Evolutionary conservation across 1,284 basidiomycete genomes (phyloP), one percentile per base, ranked within the genome.

Genomic region (Sanghuangporus sanghuang): DNA sequence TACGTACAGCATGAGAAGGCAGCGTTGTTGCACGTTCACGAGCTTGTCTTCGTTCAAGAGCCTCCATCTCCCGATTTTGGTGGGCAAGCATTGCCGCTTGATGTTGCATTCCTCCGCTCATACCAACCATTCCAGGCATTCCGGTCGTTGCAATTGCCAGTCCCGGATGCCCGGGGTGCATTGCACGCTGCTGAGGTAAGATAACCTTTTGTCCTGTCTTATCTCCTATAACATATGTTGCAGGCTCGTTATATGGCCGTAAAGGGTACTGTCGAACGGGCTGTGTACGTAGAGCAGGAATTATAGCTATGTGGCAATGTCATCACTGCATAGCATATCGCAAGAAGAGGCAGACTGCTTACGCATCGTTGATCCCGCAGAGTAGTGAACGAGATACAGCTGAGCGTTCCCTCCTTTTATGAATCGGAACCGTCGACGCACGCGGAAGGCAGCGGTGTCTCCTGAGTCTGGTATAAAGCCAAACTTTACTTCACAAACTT

Each of bases 331-430:
- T 4, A 6, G 8, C 2, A n/a, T 62, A 42, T 54, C 8, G 6
- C 23, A 8, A 57, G 35, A 4, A 49, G 35, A 27, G 27, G 21
- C n/a, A n/a, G 36, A 49, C n/a, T 64, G 83, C 87, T 73, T 71
- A 90, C 89, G 79, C 58, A 80, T 77, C 12, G 77, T 68, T 36
- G 79, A 84, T 3, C 86, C 87, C 68, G 86, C 81, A 38, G 82
- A 78, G 71, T 92, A 93, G 69, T 92, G 89, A 0, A 91, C 81
- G 14, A 92, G 80, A 23, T 85, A 78, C 18, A 92, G 79, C 62
- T 84, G 81, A 0, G 85, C 81, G 67, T 89, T 83, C 0, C 89
- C 88, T 21, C 88, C 89, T 71, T 89, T 89, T 54, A 76, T 65
- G 39, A 93, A 77, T 40, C 90, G 85, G 71, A 83, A 93, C 5